phyloP scores from a whole-genome alignment of 225 moss, liverwort and hornwort genomes.

The Neckera pumila region DNA sequence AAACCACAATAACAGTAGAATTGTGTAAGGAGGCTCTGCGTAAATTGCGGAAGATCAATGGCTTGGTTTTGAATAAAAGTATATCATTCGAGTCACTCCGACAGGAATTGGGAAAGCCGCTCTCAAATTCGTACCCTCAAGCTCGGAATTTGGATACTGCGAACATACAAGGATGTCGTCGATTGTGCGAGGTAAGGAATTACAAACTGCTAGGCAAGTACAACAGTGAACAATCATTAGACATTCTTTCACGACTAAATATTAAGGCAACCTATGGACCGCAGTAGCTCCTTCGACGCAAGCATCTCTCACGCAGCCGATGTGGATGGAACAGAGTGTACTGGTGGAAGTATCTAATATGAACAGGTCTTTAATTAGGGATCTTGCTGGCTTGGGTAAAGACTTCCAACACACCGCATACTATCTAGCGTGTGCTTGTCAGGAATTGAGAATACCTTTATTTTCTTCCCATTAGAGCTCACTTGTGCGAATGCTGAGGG shows the following conservation, averaged over 20 bases:
- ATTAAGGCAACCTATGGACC: not conserved
- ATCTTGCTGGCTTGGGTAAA: not conserved
- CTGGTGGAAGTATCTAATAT: not conserved
- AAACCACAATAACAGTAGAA: not conserved
- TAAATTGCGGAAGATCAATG: not conserved
- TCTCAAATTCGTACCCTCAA: not conserved
- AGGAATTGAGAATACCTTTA: too few species aligned
- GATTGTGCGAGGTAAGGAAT: not conserved
- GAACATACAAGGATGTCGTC: not conserved
- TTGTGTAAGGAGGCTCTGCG: not conserved
- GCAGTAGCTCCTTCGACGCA: not conserved
- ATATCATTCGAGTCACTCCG: not conserved
- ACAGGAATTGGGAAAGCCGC: not conserved
- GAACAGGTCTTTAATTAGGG: too few species aligned
- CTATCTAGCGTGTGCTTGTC: not conserved
- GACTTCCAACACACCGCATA: not conserved
- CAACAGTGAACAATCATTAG: not conserved
- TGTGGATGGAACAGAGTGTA: not conserved
- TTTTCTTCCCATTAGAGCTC: not conserved
- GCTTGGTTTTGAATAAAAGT: not conserved
- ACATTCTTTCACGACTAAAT: not conserved
- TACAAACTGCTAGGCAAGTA: not conserved
- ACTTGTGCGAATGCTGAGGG: not conserved
- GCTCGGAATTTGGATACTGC: not conserved
- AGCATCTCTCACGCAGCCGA: not conserved